Evolutionary conservation across 2,329 filamentous ascomycete genomes (phyloP).

Genomic region (Hypomyces rosellus): DNA sequence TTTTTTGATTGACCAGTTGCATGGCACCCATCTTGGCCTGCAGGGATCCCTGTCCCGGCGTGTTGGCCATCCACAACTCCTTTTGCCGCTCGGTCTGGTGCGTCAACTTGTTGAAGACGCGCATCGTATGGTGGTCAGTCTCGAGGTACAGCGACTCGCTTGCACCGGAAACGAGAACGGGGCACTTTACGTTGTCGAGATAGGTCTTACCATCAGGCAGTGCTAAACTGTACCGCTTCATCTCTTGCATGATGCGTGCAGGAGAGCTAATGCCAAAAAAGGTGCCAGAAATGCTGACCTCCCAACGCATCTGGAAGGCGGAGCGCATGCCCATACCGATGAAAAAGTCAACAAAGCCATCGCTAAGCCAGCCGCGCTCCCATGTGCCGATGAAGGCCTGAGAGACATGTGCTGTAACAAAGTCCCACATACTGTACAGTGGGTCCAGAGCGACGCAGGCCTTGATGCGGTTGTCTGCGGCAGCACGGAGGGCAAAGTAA

Average conservation of each 20-base stretch:
- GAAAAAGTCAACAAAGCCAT: conserved; percentile 15
- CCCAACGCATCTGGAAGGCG: conserved; percentile 20
- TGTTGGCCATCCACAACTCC: conserved; percentile 11
- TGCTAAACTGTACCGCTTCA: neutral
- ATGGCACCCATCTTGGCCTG: conserved; percentile 14
- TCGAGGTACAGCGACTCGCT: conserved; percentile 11
- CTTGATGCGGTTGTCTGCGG: conserved; percentile 22
- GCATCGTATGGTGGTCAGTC: conserved; percentile 6
- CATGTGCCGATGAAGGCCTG: conserved; percentile 15
- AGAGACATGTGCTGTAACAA: conserved; percentile 17
- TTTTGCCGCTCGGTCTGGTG: conserved; percentile 5
- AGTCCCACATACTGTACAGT: conserved; percentile 18
- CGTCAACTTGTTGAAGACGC: conserved; percentile 5
- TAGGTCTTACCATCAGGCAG: conserved; percentile 4
- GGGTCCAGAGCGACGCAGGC: conserved; percentile 8
- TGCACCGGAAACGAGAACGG: conserved; percentile 16
- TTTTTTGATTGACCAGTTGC: conserved; percentile 7
- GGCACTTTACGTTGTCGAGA: conserved; percentile 15
- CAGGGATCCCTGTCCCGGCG: conserved; percentile 8
- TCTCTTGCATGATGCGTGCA: conserved; percentile 14
- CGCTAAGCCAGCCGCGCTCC: conserved; percentile 14
- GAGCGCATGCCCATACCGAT: conserved; percentile 12
- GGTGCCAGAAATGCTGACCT: conserved; percentile 14
- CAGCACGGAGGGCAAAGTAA: conserved; percentile 39
- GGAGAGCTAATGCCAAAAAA: conserved; percentile 18